Base-by-base conservation (phyloP, 495 filamentous ascomycete genomes). In the Penicillium argentinense region DNA sequence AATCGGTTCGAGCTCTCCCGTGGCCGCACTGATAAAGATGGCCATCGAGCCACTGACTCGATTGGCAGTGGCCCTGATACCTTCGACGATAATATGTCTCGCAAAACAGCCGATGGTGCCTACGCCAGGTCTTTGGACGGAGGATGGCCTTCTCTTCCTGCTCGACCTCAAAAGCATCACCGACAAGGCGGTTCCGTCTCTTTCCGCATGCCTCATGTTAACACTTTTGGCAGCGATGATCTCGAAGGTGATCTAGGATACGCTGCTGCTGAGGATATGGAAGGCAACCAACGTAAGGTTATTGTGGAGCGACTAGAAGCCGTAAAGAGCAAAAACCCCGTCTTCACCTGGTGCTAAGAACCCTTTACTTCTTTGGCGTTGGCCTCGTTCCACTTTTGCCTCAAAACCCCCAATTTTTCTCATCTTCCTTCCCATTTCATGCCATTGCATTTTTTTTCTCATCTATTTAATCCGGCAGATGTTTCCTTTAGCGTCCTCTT, bases 271-370 rank as follows among this genome's bases (percentile, higher is more conserved):
- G 87, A 88, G 63, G 95, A 84, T n/a, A 88, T 91, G 85, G 90
- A 96, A 63, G 87, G 88, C 2, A 86, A 87, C 44, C 81, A 85
- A 64, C 79, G 90, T 48, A 91, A 91, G 68, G 95, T 98, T 29
- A 97, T 97, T 75, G 92, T 97, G 28, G 93, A 98, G 73, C 73
- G 93, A 56, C 62, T 98, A 42, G 93, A 97, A 73, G 86, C 90
- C 38, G 92, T 98, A 23, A 97, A 97, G 74, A 86, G 82, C 65
- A 88, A 85, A 66, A 93, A 95, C 64, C 93, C 93, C 12, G 89
- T 98, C 11, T 98, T 98, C 69, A 96, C 88, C 28, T 98, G 93
- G 89, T 98, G 95, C 78, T 97, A 72, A 78, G 27, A 36, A 41
- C 19, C 29, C 25, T 14, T 29, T 24, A 9, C 45, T 24, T 47